These are phyloP conservation scores for Sporothrix humicola DNA, from an alignment of 2,329 filamentous ascomycete genomes.

Conservation along the genomic window DNA sequence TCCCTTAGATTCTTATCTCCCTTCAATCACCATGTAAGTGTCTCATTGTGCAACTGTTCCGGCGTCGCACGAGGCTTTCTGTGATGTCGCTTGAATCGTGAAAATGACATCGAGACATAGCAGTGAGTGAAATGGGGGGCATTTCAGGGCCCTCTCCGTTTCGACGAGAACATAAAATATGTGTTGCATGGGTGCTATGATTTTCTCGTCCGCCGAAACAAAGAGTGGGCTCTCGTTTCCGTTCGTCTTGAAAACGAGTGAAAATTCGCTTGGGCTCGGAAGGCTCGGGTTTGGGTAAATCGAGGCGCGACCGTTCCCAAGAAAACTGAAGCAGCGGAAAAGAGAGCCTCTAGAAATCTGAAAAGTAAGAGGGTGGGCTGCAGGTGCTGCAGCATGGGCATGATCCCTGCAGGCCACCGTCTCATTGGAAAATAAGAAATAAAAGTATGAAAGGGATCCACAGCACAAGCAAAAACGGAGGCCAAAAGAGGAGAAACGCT, in stretches of 20 bases:
- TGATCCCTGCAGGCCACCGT: constrained; percentile 16
- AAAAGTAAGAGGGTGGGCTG: not conserved
- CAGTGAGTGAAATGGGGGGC: not conserved
- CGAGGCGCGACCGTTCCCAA: not conserved
- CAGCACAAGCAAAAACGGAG: not conserved
- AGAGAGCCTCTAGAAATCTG: no score
- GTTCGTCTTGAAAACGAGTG: not conserved
- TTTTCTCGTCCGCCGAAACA: constrained; percentile 7
- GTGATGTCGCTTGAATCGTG: not conserved
- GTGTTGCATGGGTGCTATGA: not conserved
- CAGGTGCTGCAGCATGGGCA: constrained; percentile 1
- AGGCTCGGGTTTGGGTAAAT: constrained; percentile 19
- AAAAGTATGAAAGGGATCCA: constrained; percentile 11
- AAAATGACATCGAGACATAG: not conserved
- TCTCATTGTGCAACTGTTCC: not conserved
- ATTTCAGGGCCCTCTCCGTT: not conserved
- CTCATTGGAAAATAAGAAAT: not conserved
- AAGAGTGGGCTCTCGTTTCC: not conserved
- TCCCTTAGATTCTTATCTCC: not conserved
- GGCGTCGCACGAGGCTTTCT: not conserved
- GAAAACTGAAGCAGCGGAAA: not conserved
- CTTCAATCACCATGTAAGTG: not conserved
- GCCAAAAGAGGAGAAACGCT: constrained; percentile 20
- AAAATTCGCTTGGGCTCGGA: not conserved
- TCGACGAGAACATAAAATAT: not conserved